Percentiles rank a stretch among this genome's conserved stretches.
Conservation (phyloP, 2,329 filamentous ascomycete species). For the Claviceps sp. region DNA sequence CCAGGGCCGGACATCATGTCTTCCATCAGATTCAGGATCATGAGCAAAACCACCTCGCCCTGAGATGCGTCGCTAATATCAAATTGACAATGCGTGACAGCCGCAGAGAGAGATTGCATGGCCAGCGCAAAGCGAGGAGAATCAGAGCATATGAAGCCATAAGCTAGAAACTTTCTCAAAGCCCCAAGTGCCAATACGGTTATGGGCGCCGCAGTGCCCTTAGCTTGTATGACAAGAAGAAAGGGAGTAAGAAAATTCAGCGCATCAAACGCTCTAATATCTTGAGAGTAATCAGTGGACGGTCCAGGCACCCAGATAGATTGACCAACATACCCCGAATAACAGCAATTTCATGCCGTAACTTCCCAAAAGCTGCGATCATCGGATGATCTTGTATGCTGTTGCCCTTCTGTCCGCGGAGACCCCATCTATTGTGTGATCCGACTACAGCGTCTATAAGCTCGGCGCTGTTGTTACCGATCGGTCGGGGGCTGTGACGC, state of each 20-base stretch:
- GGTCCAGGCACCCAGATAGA: no score
- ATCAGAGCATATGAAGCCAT: constrained; percentile 72
- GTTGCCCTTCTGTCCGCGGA: constrained; percentile 89
- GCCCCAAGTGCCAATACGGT: constrained; percentile 89
- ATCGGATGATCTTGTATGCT: constrained; percentile 96
- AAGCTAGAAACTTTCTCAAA: constrained; percentile 91
- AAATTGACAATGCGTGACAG: constrained; percentile 94
- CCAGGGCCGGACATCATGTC: constrained; percentile 92
- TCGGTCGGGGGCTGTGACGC: constrained; percentile 27
- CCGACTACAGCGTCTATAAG: constrained; percentile 30
- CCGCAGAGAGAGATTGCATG: constrained; percentile 88
- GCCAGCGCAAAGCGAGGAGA: constrained; percentile 82
- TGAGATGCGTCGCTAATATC: constrained; percentile 91
- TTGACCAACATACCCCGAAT: constrained; percentile 50
- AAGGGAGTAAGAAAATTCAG: constrained; percentile 85
- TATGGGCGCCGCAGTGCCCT: constrained; percentile 89
- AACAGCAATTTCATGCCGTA: constrained; percentile 75
- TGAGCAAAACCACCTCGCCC: constrained; percentile 86
- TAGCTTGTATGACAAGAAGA: constrained; percentile 89
- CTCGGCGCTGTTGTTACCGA: constrained; percentile 23
- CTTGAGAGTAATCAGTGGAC: constrained; percentile 25
- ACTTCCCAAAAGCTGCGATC: constrained; percentile 83
- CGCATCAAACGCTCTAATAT: constrained; percentile 81
- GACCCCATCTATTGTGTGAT: constrained; percentile 76
- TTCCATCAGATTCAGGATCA: constrained; percentile 96